Base-by-base conservation (phyloP, 148 eudicot genomes). In the Silene conica region DNA sequence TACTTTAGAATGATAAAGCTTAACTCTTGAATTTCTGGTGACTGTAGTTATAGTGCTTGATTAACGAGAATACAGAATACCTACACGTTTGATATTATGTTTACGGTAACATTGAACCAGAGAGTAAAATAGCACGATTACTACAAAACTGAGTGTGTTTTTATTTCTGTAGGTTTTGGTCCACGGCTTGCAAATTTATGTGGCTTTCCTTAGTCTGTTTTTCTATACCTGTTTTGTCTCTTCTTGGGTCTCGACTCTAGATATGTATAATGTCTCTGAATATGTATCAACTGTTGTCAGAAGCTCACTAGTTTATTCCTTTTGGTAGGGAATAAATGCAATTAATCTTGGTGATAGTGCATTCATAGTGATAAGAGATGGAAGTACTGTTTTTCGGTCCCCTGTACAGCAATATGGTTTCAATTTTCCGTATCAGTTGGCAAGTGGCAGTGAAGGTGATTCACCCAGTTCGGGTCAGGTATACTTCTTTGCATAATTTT, bases 301-400 rank as follows among this genome's bases (percentile, higher is more conserved):
- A 16, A 4, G 23, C 54, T 67, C 54, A 67, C 70, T 20, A 7
- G 52, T 69, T 68, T 21, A 45, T 20, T 69, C 26, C 25, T 78
- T 77, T 78, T 26, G 56, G 64, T 84, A 90, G 97, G 89, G 83
- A 67, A 79, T 95, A 74, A 89, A 88, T 79, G 98, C 98, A 11
- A 86, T 95, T 68, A 95, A 95, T 84, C 90, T 95, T 60, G 97
- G 98, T 45, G 98, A 95, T 79, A 95, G 98, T 74, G 96, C 96
- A 52, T 95, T 95, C 76, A 80, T 90, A 41, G 74, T 95, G 55
- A 81, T 87, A 48, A 92, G 98, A 81, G 89, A 92, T 60, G 96
- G 97, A 64, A 71, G 85, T 71, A 83, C 82, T 38, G 78, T 92
- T 76, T 95, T 95, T 62, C 86, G 85, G 34, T 91, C 96, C 43